Evolutionary conservation across 73 alveolate genomes (phyloP).

Genomic region (Tetrahymena borealis): DNA sequence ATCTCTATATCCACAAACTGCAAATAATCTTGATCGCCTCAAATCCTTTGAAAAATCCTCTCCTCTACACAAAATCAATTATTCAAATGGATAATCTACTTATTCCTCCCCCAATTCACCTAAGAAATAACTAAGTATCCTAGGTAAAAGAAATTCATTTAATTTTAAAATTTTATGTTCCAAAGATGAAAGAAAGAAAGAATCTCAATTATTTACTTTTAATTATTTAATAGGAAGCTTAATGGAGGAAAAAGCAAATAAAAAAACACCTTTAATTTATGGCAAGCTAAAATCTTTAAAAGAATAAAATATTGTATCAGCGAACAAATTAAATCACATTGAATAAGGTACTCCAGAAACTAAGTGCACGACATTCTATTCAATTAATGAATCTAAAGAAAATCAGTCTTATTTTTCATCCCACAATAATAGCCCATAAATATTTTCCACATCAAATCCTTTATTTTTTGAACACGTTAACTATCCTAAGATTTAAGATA

Average conservation of each 20-base stretch:
- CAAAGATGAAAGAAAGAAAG: background rate
- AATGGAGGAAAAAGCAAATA: background rate
- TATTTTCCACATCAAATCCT: background rate
- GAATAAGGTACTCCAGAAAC: background rate
- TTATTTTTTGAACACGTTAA: background rate
- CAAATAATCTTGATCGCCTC: background rate
- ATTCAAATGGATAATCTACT: background rate
- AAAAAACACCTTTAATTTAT: background rate
- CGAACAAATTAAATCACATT: background rate
- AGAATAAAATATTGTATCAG: background rate
- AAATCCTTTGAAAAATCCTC: background rate
- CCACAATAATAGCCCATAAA: background rate
- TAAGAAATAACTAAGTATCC: background rate
- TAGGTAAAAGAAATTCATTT: background rate
- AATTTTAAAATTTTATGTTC: too few species aligned
- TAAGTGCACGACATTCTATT: background rate
- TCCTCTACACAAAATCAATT: background rate
- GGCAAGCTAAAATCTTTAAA: background rate
- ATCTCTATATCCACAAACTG: background rate
- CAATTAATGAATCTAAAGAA: background rate
- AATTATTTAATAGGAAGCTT: background rate
- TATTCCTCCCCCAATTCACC: background rate
- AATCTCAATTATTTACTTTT: too few species aligned
- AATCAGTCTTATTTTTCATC: background rate
- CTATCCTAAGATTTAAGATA: background rate